phyloP scores from a whole-genome alignment of 2,329 filamentous ascomycete genomes.

The Penicillium frequentans region DNA sequence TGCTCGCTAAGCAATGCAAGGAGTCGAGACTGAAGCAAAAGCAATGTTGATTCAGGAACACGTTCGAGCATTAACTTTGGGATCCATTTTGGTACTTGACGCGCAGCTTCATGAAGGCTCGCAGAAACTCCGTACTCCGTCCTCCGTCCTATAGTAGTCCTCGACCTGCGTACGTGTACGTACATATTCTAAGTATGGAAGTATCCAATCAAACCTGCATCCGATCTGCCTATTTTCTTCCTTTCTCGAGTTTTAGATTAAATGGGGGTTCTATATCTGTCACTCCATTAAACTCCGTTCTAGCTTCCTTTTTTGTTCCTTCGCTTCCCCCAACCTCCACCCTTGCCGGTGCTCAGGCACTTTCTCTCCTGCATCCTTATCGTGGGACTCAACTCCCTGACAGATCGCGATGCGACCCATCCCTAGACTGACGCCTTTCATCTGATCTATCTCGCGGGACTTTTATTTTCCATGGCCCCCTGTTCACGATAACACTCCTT shows the following conservation, averaged over 20 bases:
- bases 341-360: not conserved
- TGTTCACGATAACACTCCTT: not conserved
- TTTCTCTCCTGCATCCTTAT: slow-evolving; percentile 1
- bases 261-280: not conserved
- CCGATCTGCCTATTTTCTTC: not conserved
- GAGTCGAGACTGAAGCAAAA: not conserved
- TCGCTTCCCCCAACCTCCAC: not conserved
- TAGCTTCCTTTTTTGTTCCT: not conserved
- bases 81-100: not conserved
- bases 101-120: not conserved
- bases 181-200: not conserved
- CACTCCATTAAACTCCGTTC: not conserved
- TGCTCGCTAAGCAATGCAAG: not conserved
- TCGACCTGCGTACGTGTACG: not conserved
- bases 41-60: not conserved
- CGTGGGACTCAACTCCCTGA: not conserved
- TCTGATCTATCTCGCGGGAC: not conserved
- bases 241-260: not conserved
- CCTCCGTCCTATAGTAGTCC: not conserved
- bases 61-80: not conserved
- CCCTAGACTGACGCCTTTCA: not conserved
- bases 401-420: slow-evolving; percentile 1
- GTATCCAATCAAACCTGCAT: not conserved
- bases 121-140: not conserved
- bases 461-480: not conserved